Evolutionary conservation across 176 grass and related monocot species (phyloP), one percentile per base, ranked within the genome.

Genomic region (Saccharum spontaneum): DNA sequence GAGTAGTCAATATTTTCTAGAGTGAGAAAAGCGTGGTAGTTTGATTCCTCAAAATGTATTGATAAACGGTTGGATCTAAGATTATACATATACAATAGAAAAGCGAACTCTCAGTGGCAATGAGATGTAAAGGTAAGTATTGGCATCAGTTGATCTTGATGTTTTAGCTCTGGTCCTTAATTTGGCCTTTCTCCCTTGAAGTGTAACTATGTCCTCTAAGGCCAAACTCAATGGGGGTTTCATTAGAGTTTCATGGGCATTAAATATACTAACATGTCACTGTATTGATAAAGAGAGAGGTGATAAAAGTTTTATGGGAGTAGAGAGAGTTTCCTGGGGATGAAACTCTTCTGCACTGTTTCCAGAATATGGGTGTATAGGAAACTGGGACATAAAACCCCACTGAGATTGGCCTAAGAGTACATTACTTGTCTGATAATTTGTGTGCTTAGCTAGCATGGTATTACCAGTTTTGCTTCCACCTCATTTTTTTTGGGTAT

Each of bases 1-100:
- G 31, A 69, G 34, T 26, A 55, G 20, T 59, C 12, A 28, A 40
- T 40, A 16, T 70, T 87, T 87, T 39, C 67, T 60, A 77, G 18
- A 69, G 10, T 83, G n/a, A 52, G 38, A 46, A 43, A 76, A 68
- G 4, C 18, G 8, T 43, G 20, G 41, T 77, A n/a, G 40, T 75
- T 76, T 64, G 50, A 80, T 86, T 90, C 39, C 6, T 86, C 77
- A 31, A 36, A 38, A 54, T 50, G 39, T 69, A 48, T 76, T 62
- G 18, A 61, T 62, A 38, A 79, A 73, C 12, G 46, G 49, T 60
- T 64, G 16, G 8, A 54, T 75, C 18, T 69, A 20, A 46, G 23
- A 83, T 43, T 60, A 69, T 18, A 61, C 33, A 68, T 33, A 30
- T 26, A 62, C n/a, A 28, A 37, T 65, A 79, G 9, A 39, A 62